Evolutionary conservation across 805 yeast genomes (phyloP).

Genomic region (Nakazawaea populi): DNA sequence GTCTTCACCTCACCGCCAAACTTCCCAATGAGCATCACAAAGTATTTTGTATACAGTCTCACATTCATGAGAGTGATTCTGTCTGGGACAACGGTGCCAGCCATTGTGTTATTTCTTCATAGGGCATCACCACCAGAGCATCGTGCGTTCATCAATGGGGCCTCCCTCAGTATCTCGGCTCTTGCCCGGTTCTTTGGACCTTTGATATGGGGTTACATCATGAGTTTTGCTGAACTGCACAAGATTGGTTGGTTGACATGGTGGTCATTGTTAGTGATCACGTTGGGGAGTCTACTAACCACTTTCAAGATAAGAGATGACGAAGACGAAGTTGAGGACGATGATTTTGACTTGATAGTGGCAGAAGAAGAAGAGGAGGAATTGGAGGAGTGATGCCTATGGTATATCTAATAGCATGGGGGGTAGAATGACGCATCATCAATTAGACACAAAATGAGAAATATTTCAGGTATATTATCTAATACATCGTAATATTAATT

Average conservation of each 20-base stretch:
- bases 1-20: conserved; percentile 32
- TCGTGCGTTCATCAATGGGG: conserved; percentile 55
- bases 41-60: background rate
- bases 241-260: conserved; percentile 12
- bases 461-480: too few species aligned
- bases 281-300: too few species aligned
- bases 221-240: conserved; percentile 4
- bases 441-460: too few species aligned
- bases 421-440: too few species aligned
- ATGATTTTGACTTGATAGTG: too few species aligned
- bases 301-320: too few species aligned
- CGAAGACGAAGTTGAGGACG: too few species aligned
- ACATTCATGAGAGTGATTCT: conserved; percentile 4
- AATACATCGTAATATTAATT: too few species aligned
- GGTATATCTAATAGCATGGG: too few species aligned
- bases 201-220: conserved; percentile 40
- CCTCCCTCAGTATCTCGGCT: conserved; percentile 46
- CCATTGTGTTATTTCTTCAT: conserved; percentile 36
- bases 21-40: background rate
- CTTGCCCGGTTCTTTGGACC: conserved; percentile 56
- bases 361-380: too few species aligned
- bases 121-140: conserved; percentile 47
- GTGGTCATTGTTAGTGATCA: conserved; percentile 10
- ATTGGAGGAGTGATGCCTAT: too few species aligned
- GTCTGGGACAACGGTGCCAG: conserved; percentile 23